Evolutionary conservation across 2,329 filamentous ascomycete genomes (phyloP).

Genomic region (Fusarium chuoi): DNA sequence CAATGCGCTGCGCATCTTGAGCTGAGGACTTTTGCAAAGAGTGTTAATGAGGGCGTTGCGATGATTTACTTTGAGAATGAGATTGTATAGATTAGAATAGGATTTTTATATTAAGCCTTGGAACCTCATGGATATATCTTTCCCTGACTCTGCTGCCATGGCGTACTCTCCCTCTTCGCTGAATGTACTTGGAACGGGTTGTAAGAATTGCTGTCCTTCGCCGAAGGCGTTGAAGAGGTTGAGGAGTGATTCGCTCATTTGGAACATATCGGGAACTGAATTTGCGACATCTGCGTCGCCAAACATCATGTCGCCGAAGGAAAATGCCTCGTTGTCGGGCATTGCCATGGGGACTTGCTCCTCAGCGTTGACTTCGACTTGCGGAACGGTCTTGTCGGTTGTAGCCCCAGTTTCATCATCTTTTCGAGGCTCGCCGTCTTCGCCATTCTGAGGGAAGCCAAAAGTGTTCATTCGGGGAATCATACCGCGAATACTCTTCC

Average conservation of each 20-base stretch:
- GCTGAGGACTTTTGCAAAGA: constrained; percentile 47
- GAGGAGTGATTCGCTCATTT: constrained; percentile 49
- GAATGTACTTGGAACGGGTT: constrained; percentile 19
- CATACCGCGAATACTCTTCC: constrained; percentile 50
- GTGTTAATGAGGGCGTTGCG: constrained; percentile 52
- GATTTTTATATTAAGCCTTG: constrained; percentile 44
- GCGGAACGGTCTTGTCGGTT: background rate
- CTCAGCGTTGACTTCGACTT: background rate
- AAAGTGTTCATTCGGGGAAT: constrained; percentile 47
- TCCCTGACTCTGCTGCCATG: constrained; percentile 26
- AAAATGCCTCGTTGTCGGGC: background rate
- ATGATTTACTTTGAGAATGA: constrained; percentile 62
- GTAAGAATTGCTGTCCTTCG: constrained; percentile 42
- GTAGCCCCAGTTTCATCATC: background rate
- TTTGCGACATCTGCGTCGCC: constrained; percentile 17
- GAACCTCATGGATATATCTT: constrained; percentile 48
- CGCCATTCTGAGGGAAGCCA: constrained; percentile 33
- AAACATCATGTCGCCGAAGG: constrained; percentile 23
- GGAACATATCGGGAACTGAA: constrained; percentile 47
- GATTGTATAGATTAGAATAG: background rate
- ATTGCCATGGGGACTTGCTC: background rate
- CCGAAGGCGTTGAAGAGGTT: constrained; percentile 51
- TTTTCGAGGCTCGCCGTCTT: background rate
- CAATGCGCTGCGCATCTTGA: constrained; percentile 49
- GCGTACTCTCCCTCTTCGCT: constrained; percentile 23